Conservation (phyloP, 2,329 filamentous ascomycete species). For the Cladophialophora yegresii region DNA sequence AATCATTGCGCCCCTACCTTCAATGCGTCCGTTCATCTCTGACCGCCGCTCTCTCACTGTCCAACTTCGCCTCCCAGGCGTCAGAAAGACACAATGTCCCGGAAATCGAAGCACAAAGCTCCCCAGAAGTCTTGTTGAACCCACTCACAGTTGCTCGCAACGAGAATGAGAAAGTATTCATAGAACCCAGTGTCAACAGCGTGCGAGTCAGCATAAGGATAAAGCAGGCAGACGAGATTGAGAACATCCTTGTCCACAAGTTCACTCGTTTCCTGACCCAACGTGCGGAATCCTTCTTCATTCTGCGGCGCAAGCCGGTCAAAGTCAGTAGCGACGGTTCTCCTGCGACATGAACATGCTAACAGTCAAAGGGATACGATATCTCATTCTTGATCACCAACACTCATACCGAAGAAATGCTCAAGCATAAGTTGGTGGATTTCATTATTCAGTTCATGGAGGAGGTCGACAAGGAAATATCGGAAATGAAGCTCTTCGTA, state of each 20-base stretch:
- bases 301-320: constrained; percentile 89
- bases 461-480: constrained; percentile 99
- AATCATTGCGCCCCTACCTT: constrained; percentile 94
- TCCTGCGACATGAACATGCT: neutral
- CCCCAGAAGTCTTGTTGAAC: constrained; percentile 90
- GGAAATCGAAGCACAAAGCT: constrained; percentile 89
- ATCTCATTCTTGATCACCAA: constrained; percentile 99
- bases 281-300: constrained; percentile 95
- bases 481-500: constrained; percentile 99
- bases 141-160: constrained; percentile 89
- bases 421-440: constrained; percentile 98
- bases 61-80: constrained; percentile 96
- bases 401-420: constrained; percentile 96
- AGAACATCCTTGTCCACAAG: constrained; percentile 96
- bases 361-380: constrained; percentile 76
- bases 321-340: constrained; percentile 60
- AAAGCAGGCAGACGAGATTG: constrained; percentile 99
- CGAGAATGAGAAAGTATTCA: constrained; percentile 93
- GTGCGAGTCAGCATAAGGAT: constrained; percentile 98
- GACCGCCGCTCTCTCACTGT: constrained; percentile 87
- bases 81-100: constrained; percentile 97
- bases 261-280: constrained; percentile 96
- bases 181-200: constrained; percentile 96
- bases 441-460: constrained; percentile 99
- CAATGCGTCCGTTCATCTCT: constrained; percentile 93